Conservation (phyloP, 495 filamentous ascomycete genomes). For the Penicillium pulvis region DNA sequence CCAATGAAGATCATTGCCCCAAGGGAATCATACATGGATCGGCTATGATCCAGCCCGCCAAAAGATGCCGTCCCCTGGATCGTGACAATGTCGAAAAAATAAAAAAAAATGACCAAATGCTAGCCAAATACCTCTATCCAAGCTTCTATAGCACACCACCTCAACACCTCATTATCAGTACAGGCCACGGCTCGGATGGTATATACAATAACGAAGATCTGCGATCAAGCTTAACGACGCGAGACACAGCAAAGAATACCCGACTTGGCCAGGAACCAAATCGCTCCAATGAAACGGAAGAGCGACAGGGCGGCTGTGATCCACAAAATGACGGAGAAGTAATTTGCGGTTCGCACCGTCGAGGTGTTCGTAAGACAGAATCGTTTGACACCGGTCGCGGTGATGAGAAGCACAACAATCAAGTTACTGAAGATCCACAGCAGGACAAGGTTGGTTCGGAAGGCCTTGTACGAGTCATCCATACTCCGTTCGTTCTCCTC, state of each 20-base stretch:
- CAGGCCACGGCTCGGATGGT: constrained; percentile 11
- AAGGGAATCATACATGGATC: constrained; percentile 13
- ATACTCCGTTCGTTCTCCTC: constrained; percentile 75
- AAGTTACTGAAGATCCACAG: constrained; percentile 94
- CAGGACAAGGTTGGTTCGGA: constrained; percentile 88
- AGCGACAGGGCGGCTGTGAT: constrained; percentile 80
- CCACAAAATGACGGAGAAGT: constrained; percentile 89
- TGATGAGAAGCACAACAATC: constrained; percentile 79
- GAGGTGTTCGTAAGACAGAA: constrained; percentile 71
- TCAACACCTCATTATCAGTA: constrained; percentile 13
- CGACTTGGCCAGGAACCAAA: constrained; percentile 86
- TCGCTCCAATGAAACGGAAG: constrained; percentile 84
- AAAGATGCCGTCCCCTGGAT: constrained; percentile 9
- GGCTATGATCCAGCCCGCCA: constrained; percentile 9
- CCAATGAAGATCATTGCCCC: constrained; percentile 1
- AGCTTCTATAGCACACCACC: constrained; percentile 17
- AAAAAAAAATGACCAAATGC: constrained; percentile 6
- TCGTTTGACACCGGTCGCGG: constrained; percentile 71
- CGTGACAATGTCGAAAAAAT: constrained; percentile 11
- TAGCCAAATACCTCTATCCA: constrained; percentile 14
- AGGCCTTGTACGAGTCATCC: constrained; percentile 97
- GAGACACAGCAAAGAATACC: constrained; percentile 92
- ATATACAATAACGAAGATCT: constrained; percentile 25
- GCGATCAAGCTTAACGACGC: constrained; percentile 47
- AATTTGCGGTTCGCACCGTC: constrained; percentile 73